Percentiles rank a stretch among this genome's conserved stretches.
Evolutionary conservation across 2,329 filamentous ascomycete genomes (phyloP).

Genomic region (Purpureocillium takamizusanense): DNA sequence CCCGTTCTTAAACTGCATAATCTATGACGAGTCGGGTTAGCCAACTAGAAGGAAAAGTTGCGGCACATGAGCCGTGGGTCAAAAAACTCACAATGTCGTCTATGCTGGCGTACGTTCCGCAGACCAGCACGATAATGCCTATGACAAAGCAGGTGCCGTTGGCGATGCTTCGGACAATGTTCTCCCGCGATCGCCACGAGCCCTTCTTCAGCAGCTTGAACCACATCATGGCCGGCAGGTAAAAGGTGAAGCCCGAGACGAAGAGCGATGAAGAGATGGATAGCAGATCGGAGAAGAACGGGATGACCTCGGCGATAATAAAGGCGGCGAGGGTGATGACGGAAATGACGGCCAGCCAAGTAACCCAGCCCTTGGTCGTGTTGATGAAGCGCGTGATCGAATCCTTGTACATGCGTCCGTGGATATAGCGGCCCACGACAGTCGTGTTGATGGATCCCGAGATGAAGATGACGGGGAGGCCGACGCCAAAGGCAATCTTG

Average conservation of each 20-base stretch:
- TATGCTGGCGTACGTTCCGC: conserved; percentile 16
- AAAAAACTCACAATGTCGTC: conserved; percentile 16
- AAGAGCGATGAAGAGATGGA: conserved; percentile 39
- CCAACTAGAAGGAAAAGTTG: neutral
- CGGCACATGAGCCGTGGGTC: neutral
- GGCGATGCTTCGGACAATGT: conserved; percentile 11
- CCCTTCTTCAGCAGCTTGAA: conserved; percentile 10
- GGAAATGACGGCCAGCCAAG: conserved; percentile 50
- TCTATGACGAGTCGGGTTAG: conserved; percentile 1
- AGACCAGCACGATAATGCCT: conserved; percentile 14
- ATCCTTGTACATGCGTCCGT: conserved; percentile 33
- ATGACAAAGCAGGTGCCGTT: conserved; percentile 16
- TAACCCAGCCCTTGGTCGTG: conserved; percentile 36
- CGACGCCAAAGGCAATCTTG: conserved; percentile 62
- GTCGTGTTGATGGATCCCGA: conserved; percentile 61
- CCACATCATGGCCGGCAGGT: conserved; percentile 14
- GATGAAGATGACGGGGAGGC: conserved; percentile 64
- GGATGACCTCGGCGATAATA: conserved; percentile 63
- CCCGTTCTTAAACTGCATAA: conserved; percentile 5
- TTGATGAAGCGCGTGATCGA: conserved; percentile 37
- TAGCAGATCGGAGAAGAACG: conserved; percentile 60
- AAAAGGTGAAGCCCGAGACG: conserved; percentile 25
- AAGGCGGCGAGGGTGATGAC: conserved; percentile 54
- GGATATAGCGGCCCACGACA: conserved; percentile 35
- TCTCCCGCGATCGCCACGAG: conserved; percentile 15